Conservation (phyloP, 106 monocot species). For the Alisma plantagoaquatica region DNA sequence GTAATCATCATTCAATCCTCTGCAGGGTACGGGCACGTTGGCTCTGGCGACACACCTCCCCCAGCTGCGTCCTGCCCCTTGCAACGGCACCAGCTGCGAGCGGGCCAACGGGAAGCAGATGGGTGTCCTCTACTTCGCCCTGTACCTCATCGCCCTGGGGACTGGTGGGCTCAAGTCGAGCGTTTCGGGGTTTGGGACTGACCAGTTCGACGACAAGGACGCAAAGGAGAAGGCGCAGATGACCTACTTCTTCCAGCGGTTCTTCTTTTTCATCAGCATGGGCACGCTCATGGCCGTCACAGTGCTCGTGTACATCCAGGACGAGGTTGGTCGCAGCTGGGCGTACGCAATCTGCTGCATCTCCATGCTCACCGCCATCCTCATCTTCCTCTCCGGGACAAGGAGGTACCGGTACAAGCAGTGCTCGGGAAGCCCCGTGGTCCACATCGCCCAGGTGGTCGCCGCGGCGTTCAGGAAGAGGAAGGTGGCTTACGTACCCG, state of each 20-base stretch:
- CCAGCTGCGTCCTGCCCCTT: conserved; percentile 33
- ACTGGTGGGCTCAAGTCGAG: conserved; percentile 62
- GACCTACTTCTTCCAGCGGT: conserved; percentile 55
- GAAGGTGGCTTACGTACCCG: conserved; percentile 17
- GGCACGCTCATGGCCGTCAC: conserved; percentile 39
- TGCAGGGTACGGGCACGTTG: conserved; percentile 6
- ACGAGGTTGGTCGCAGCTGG: conserved; percentile 18
- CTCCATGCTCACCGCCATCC: conserved; percentile 10
- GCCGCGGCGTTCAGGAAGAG: conserved; percentile 39
- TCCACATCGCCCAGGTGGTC: conserved; percentile 49
- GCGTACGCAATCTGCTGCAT: conserved; percentile 33
- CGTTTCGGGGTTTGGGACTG: conserved; percentile 48
- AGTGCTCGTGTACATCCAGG: conserved; percentile 28
- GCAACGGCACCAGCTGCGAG: too few relatives aligned
- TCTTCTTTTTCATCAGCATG: conserved; percentile 54
- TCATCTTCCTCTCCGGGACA: conserved; percentile 12
- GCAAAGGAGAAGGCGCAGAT: conserved; percentile 25
- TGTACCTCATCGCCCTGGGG: conserved; percentile 69
- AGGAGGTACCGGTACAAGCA: conserved; percentile 7
- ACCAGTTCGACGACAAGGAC: conserved; percentile 58
- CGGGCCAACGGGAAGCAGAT: conserved; percentile 41
- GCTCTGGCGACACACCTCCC: conserved; percentile 39
- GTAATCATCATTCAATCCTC: too few relatives aligned
- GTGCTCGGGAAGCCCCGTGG: conserved; percentile 8
- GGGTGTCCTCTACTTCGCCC: conserved; percentile 44